phyloP scores from a whole-genome alignment of 257 asterid genomes.

The Fraxinus quadrangulata region DNA sequence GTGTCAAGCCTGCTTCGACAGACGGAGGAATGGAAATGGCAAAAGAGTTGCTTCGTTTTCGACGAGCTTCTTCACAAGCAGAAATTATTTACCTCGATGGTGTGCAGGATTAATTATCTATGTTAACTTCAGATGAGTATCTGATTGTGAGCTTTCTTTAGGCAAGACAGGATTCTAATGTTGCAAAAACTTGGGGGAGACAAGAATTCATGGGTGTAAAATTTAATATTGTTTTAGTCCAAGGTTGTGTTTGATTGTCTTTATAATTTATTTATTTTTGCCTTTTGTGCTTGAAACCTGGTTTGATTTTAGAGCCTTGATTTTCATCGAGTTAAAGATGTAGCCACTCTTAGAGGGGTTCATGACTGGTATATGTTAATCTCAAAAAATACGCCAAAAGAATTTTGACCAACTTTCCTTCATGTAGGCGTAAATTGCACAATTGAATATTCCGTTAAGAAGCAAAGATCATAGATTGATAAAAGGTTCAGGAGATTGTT shows the following conservation, averaged over 20 bases:
- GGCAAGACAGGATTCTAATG: not conserved
- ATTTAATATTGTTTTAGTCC: not conserved
- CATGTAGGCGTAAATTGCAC: not conserved
- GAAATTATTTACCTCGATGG: slow-evolving; percentile 63
- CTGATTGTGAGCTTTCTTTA: not conserved
- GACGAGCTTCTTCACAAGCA: slow-evolving; percentile 78
- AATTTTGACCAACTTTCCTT: slow-evolving; percentile 32
- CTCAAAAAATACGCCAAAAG: no score
- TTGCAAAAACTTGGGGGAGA: no score
- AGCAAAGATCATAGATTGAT: no score
- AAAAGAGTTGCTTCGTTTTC: slow-evolving; percentile 77
- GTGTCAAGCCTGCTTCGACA: slow-evolving; percentile 61
- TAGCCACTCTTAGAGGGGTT: no score
- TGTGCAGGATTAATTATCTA: not conserved
- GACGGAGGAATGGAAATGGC: slow-evolving; percentile 74
- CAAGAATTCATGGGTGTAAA: not conserved
- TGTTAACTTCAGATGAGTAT: not conserved
- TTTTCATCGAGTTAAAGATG: no score
- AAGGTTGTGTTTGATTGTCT: no score
- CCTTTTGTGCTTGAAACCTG: not conserved
- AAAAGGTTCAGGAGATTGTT: no score
- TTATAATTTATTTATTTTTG: not conserved
- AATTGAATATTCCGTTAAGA: no score
- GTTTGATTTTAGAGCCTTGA: not conserved
- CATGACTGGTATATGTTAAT: no score